These are phyloP conservation scores for Penstemon newberryi DNA, from an alignment of 257 asterid genomes.

Conservation along the genomic window DNA sequence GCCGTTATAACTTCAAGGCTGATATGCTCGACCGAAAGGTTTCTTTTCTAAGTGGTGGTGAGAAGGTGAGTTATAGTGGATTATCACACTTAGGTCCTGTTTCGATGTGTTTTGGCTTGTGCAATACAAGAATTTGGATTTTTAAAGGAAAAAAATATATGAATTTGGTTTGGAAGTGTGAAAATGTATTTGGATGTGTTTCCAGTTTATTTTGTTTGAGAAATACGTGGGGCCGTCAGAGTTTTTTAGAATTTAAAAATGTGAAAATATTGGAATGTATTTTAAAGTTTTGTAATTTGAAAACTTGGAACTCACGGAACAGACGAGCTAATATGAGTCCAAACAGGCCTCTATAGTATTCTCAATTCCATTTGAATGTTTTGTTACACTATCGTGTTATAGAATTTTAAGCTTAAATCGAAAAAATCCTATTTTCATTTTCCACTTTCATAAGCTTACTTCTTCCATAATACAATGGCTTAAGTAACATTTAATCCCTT, in stretches of 20 bases:
- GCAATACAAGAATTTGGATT: too few species aligned
- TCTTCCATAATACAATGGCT: background rate
- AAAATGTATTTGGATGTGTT: too few species aligned
- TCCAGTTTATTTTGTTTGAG: too few species aligned
- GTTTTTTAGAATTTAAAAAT: too few species aligned
- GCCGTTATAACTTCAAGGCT: conserved; percentile 88
- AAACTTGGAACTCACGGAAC: too few species aligned
- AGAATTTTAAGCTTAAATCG: background rate
- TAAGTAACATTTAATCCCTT: background rate
- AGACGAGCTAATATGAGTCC: too few species aligned
- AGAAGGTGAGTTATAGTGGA: conserved; percentile 61
- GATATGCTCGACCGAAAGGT: conserved; percentile 92
- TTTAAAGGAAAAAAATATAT: too few species aligned
- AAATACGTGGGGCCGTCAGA: too few species aligned
- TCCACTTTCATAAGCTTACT: background rate
- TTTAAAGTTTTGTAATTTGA: too few species aligned
- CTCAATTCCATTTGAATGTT: background rate
- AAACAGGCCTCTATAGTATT: background rate
- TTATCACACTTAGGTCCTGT: background rate
- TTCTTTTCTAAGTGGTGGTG: conserved; percentile 95
- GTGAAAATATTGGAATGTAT: too few species aligned
- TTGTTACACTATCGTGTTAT: background rate
- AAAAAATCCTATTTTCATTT: background rate
- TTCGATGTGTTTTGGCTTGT: background rate
- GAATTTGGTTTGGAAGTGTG: too few species aligned